Conservation (phyloP, 129 eudicot genomes). For the Tanacetum coccineum region DNA sequence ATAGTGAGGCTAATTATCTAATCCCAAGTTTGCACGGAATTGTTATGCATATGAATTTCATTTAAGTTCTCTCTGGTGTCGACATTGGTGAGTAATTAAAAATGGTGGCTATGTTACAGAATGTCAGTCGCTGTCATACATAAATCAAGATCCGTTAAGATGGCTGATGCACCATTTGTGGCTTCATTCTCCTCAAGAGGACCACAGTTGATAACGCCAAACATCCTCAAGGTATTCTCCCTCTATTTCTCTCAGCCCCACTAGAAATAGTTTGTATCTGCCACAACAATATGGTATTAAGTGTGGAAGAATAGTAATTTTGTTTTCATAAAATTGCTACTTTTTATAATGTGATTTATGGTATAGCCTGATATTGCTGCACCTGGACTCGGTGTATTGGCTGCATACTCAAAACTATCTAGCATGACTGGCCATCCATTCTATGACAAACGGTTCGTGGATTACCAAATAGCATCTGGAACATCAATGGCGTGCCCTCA, state of each 20-base stretch:
- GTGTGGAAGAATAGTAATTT: background rate
- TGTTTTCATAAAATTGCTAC: no score
- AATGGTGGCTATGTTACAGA: constrained; percentile 22
- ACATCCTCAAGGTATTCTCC: constrained; percentile 64
- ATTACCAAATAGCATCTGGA: constrained; percentile 57
- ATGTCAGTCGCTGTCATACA: constrained; percentile 43
- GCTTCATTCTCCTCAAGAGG: constrained; percentile 90
- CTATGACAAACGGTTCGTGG: constrained; percentile 41
- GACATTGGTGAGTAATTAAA: background rate
- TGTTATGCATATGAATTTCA: background rate
- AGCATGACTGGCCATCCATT: constrained; percentile 31
- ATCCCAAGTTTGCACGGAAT: background rate
- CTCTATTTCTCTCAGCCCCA: constrained; percentile 6
- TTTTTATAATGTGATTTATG: background rate
- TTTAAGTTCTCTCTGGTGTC: no score
- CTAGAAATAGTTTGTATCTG: background rate
- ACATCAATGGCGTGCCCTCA: constrained; percentile 96
- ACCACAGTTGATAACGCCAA: constrained; percentile 47
- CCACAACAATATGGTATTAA: background rate
- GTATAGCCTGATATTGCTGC: constrained; percentile 84
- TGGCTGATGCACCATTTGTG: constrained; percentile 46
- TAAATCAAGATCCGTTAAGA: constrained; percentile 37
- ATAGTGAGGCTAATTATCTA: no score
- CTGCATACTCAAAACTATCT: constrained; percentile 51
- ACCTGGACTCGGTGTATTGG: constrained; percentile 77